These are phyloP conservation scores for Fusarium sulawesiense DNA, from an alignment of 2,329 filamentous ascomycete genomes.

Conservation along the genomic window DNA sequence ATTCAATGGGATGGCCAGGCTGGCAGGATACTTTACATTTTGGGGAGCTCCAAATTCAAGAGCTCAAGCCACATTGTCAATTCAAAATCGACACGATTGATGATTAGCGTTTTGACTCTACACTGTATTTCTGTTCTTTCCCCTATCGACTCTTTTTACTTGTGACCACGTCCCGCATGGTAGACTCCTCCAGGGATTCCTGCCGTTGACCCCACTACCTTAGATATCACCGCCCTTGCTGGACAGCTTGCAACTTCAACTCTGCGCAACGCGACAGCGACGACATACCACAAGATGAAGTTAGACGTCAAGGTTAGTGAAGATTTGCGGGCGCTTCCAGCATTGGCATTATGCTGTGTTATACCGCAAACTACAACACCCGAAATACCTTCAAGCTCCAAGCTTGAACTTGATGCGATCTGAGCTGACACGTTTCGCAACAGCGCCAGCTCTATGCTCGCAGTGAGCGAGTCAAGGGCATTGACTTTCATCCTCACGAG, in stretches of 20 bases:
- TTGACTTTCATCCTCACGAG: conserved; percentile 97
- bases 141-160: background rate
- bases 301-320: conserved; percentile 56
- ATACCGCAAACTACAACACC: no score
- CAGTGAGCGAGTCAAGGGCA: conserved; percentile 95
- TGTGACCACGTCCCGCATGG: conserved; percentile 39
- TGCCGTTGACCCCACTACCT: conserved; percentile 46
- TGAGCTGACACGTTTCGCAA: conserved; percentile 44
- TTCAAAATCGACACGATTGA: conserved; percentile 37
- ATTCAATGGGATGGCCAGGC: conserved; percentile 36
- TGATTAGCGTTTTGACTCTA: conserved; percentile 22
- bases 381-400: no score
- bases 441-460: conserved; percentile 71
- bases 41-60: conserved; percentile 45
- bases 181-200: conserved; percentile 43
- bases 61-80: conserved; percentile 38
- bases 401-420: conserved; percentile 29
- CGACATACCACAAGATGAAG: conserved; percentile 52
- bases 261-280: conserved; percentile 41
- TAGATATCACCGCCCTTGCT: conserved; percentile 46
- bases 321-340: background rate
- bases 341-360: no score
- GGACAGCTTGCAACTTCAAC: conserved; percentile 48
- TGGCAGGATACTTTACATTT: conserved; percentile 48
- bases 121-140: background rate